Conservation (phyloP, 768 basidiomycete genomes). For the Coprinopsis sp. region DNA sequence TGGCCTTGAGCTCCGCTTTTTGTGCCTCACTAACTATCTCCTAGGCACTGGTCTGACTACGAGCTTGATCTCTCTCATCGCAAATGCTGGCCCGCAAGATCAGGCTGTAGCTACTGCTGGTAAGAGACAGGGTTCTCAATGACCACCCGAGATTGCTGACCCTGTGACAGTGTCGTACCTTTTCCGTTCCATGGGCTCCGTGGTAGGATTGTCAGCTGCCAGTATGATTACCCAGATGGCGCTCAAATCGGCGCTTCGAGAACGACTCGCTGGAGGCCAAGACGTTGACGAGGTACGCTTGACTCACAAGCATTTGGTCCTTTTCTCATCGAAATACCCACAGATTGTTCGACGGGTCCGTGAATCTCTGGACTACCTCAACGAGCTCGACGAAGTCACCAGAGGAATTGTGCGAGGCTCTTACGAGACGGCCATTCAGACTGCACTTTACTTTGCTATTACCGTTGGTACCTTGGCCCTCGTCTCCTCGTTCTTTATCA, state of each 20-base stretch:
- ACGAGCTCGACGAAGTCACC: slow-evolving; percentile 36
- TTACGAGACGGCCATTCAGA: slow-evolving; percentile 43
- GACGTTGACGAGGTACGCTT: slow-evolving; percentile 50
- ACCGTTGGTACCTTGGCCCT: slow-evolving; percentile 36
- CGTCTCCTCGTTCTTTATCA: slow-evolving; percentile 47
- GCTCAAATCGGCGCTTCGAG: slow-evolving; percentile 39
- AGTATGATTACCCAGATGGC: slow-evolving; percentile 53
- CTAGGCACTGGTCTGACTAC: slow-evolving; percentile 51
- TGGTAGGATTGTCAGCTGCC: slow-evolving; percentile 52
- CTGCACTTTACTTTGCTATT: slow-evolving; percentile 44
- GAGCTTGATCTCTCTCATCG: slow-evolving; percentile 55
- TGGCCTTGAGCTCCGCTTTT: neutral
- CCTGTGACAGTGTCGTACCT: slow-evolving; percentile 50
- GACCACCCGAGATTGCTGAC: neutral
- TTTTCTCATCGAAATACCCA: too few relatives aligned
- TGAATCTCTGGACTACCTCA: slow-evolving; percentile 45
- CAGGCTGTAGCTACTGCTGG: slow-evolving; percentile 66
- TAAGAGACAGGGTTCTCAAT: slow-evolving; percentile 23
- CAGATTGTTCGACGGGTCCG: slow-evolving; percentile 48
- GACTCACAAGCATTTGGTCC: neutral
- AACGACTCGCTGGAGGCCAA: slow-evolving; percentile 34
- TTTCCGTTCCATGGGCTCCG: slow-evolving; percentile 59
- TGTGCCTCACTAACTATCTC: slow-evolving; percentile 1
- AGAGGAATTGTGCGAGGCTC: slow-evolving; percentile 33
- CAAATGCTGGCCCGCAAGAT: slow-evolving; percentile 56